These are phyloP conservation scores for Plasmodium falciparum DNA, from an alignment of 169 alveolate species.

Conservation along the genomic window DNA sequence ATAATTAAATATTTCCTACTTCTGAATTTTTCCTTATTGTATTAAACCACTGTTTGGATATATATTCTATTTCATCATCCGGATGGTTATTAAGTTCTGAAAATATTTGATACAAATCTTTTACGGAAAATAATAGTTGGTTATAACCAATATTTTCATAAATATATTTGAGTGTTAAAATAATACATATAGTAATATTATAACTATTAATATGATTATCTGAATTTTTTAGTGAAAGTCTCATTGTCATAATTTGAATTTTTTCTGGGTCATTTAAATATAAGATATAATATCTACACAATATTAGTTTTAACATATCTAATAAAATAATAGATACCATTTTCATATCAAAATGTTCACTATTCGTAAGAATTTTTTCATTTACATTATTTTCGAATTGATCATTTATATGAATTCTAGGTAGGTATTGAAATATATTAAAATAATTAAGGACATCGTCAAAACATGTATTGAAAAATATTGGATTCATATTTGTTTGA, in stretches of 20 bases:
- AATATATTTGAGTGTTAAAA: conserved; percentile 58
- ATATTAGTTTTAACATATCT: conserved; percentile 45
- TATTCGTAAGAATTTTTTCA: conserved; percentile 33
- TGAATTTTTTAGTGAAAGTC: conserved; percentile 64
- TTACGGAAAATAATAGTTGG: conserved; percentile 33
- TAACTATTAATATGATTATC: conserved; percentile 27
- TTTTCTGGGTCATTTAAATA: conserved; percentile 64
- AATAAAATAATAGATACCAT: conserved; percentile 14
- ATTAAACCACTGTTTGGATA: conserved; percentile 60
- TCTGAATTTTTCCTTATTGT: conserved; percentile 29
- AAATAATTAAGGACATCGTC: conserved; percentile 50
- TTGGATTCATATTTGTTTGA: conserved; percentile 47
- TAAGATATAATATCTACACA: conserved; percentile 25
- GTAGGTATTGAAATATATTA: conserved; percentile 43
- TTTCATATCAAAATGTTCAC: conserved; percentile 27
- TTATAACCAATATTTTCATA: conserved; percentile 69
- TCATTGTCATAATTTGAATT: conserved; percentile 72
- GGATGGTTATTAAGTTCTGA: conserved; percentile 72
- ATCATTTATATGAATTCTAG: conserved; percentile 43
- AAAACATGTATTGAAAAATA: conserved; percentile 46
- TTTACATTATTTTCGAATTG: conserved; percentile 19
- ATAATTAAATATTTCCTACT: not conserved
- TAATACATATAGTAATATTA: conserved; percentile 35
- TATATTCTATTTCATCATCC: conserved; percentile 64
- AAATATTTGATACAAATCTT: conserved; percentile 60